Base-by-base conservation (phyloP, 176 grass and related monocot genomes). In the Urochloa ruziziensis region DNA sequence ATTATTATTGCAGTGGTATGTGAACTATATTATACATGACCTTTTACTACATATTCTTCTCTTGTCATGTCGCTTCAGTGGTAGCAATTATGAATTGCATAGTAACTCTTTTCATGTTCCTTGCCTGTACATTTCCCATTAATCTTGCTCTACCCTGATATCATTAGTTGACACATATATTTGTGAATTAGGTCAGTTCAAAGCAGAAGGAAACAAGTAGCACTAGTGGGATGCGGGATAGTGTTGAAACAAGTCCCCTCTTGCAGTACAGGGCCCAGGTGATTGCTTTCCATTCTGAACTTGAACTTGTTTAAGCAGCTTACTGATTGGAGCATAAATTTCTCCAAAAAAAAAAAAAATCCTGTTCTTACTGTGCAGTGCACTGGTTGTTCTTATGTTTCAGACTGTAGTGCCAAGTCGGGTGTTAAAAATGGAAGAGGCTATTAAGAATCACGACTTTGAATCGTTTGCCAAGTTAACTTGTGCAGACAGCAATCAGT, bases 151-250 rank as follows among this genome's bases (percentile, higher is more conserved):
- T 17, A 25, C 52, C 10, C 57, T n/a, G 16, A 53, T 27, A 49
- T 32, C 40, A 60, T 75, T 62, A n/a, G 1, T 62, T 78, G 24
- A 25, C 25, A 27, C 10, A 79, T 7, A 79, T 7, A 46, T 83
- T 60, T 78, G 24, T 71, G 74, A 83, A 71, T 79, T 75, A 97
- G 95, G 95, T 97, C 29, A 94, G 92, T 82, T 92, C 95, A 83
- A 93, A 97, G 78, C 95, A 93, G 81, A 97, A 97, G 86, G 95
- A 97, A 92, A 97, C 84, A 3, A 97, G 95, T 87, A 97, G 95
- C 83, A 97, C 90, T 19, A 93, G 70, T 49, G 95, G 95, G 47
- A 94, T 94, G 95, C 88, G 82, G 51, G 90, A 93, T 37, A 89
- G 68, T 83, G 92, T 94, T 69, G 87, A 89, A 86, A 91, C 92